Evolutionary conservation across 1,284 basidiomycete genomes (phyloP).

Genomic region (Ustilago bromivora): DNA sequence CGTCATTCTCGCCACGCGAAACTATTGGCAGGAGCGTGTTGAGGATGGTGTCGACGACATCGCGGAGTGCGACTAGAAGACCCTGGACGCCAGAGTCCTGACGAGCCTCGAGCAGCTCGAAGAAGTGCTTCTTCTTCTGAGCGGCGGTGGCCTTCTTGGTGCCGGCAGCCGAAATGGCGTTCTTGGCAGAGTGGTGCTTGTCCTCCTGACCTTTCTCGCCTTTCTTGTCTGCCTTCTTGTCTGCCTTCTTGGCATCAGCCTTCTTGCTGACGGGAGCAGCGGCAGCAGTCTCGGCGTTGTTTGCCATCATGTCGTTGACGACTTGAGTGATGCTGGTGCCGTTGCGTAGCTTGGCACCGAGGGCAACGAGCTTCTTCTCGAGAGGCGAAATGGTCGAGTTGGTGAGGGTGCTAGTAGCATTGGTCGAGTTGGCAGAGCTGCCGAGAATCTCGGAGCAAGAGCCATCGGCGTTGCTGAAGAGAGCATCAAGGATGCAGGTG

Average conservation of each 20-base stretch:
- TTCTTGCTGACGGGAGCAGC: slow-evolving; percentile 8
- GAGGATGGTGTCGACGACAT: slow-evolving; percentile 55
- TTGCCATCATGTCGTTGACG: slow-evolving; percentile 29
- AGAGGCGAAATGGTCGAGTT: slow-evolving; percentile 21
- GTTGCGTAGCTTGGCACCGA: slow-evolving; percentile 39
- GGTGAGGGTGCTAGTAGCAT: slow-evolving; percentile 22
- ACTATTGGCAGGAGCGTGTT: slow-evolving; percentile 58
- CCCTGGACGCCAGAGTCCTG: slow-evolving; percentile 50
- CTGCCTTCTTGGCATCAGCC: background rate
- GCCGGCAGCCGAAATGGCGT: slow-evolving; percentile 16
- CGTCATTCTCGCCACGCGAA: slow-evolving; percentile 33
- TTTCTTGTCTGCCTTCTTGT: slow-evolving; percentile 26
- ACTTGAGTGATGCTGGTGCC: slow-evolving; percentile 44
- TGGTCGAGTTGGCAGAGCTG: slow-evolving; percentile 36
- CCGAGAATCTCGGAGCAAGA: slow-evolving; percentile 37
- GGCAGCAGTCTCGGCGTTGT: slow-evolving; percentile 13
- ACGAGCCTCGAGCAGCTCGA: slow-evolving; percentile 31
- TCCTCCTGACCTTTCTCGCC: slow-evolving; percentile 15
- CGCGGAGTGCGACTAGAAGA: slow-evolving; percentile 47
- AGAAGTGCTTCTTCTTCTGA: slow-evolving; percentile 27
- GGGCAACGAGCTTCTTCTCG: slow-evolving; percentile 31
- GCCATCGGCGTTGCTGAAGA: slow-evolving; percentile 47
- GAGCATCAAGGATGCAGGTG: slow-evolving; percentile 52
- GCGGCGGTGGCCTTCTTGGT: background rate
- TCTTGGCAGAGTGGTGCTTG: slow-evolving; percentile 21